Base-by-base conservation (phyloP, 352 stramenopile species). In the Blastocystis sp. region DNA sequence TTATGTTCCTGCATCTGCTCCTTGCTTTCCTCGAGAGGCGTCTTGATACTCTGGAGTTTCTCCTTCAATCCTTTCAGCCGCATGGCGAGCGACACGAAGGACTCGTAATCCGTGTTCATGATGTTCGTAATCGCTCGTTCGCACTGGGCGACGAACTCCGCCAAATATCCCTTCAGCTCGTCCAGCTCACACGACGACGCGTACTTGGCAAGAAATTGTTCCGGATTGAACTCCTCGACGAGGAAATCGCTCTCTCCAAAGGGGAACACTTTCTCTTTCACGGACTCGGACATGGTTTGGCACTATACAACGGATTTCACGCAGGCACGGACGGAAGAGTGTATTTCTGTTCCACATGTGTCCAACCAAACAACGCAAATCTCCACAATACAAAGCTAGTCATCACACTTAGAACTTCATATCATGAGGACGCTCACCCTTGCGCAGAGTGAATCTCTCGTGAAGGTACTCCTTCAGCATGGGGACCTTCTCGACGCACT, bases 391-490 rank as follows among this genome's bases (percentile, higher is more conserved):
- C 21, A 23, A 48, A 74, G 34, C n/a, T 67, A 52, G 11, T 45
- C 21, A 56, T 56, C 5, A 10, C 10, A 28, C 89, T 96, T 98
- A 99, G 91, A 99, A 99, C 91, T 98, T 95, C 92, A 99, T 96
- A 87, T 97, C 94, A 93, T 99, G 97, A 62, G 94, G 96, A 88
- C 94, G 95, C 91, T 99, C 96, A 91, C 94, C 95, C 91, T 98
- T 98, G 89, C 92, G 96, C 74, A 99, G 92, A 89, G 94, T 95
- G 92, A 99, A 99, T 90, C 96, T 97, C 67, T 95, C 95, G 89
- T 97, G 96, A 89, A 99, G 91, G 94, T 99, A 99, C 74, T 93
- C 94, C 92, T 98, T 98, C 89, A 99, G 92, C 92, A 98, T 95
- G 64, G 93, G 92, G 88, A 94, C 93, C 61, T 93, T 92, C 38